Evolutionary conservation across 441 rosid genomes (phyloP).

Genomic region (Mallotus japonicus): DNA sequence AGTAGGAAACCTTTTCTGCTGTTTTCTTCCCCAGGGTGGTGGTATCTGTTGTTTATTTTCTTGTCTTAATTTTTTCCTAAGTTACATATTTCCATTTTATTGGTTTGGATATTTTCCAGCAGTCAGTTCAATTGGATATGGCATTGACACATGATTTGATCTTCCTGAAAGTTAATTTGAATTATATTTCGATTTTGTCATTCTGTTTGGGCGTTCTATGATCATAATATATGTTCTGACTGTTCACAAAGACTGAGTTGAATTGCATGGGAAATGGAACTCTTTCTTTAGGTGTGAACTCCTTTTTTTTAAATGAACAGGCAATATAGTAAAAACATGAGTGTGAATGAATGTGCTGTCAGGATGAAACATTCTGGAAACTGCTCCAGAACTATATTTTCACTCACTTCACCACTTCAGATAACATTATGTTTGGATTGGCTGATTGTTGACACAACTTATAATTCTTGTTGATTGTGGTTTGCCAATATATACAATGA

Average conservation of each 20-base stretch:
- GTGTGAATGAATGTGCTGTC: neutral
- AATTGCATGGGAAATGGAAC: neutral
- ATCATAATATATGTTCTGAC: neutral
- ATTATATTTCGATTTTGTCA: neutral
- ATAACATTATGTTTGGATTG: neutral
- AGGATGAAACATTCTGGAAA: neutral
- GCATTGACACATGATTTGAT: neutral
- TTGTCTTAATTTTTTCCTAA: neutral
- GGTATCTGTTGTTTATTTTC: neutral
- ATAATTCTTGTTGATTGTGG: neutral
- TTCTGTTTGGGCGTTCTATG: slow-evolving; percentile 6
- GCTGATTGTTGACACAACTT: neutral
- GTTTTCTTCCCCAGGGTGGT: neutral
- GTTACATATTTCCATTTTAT: neutral
- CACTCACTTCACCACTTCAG: too few species aligned
- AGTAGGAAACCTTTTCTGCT: neutral
- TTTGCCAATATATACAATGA: neutral
- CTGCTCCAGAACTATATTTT: neutral
- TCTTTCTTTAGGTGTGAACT: neutral
- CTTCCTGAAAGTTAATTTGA: neutral
- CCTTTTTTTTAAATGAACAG: neutral
- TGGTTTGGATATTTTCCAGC: neutral
- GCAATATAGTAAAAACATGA: neutral
- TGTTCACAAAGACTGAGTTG: neutral
- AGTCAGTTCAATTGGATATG: neutral